Base-by-base conservation (phyloP, 1,284 basidiomycete genomes). In the Cutaneotrichosporon spelunceum region DNA sequence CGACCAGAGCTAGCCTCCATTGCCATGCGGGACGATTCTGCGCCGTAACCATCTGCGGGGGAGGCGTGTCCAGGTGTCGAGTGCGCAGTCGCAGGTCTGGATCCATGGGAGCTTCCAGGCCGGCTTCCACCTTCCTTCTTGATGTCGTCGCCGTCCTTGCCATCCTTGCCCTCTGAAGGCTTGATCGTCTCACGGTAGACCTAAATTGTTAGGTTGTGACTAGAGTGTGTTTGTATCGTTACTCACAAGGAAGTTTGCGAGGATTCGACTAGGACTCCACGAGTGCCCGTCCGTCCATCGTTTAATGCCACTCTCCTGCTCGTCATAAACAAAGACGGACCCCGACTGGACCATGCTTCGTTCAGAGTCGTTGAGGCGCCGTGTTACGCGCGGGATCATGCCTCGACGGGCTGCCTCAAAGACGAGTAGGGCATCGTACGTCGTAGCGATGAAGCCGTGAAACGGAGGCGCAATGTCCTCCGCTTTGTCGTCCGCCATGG, bases 221-320 rank as follows among this genome's bases (percentile, higher is more conserved):
- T 2, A n/a, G n/a, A n/a, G n/a, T 9, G 11, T n/a, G n/a, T 23
- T 13, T 39, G n/a, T 16, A n/a, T 19, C 23, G 21, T 26, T 56
- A 78, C 81, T 69, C 57, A 83, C 83, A 36, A 98, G 82, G 75
- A 97, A 98, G 80, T 98, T 98, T 72, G 91, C 91, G 52, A 97
- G 82, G 48, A 97, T 80, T 49, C 77, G 69, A 64, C 73, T 76
- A 2, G 83, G 83, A 68, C 81, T 82, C 95, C 94, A 98, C 72
- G 91, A 89, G 76, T 92, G 88, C 6, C 94, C 94, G 79, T 99
- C 94, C 0, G 95, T 99, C 94, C 95, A 98, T 55, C 95, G 85
- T 81, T 96, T 97, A 82, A 99, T 98, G 39, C 93, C 93, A 71
- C 91, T 93, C 79, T 97, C 93, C 70, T 91, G 88, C 81, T 97